These are phyloP conservation scores for Phytophthora boehmeriae DNA, from an alignment of 352 stramenopile genomes.

Conservation along the genomic window DNA sequence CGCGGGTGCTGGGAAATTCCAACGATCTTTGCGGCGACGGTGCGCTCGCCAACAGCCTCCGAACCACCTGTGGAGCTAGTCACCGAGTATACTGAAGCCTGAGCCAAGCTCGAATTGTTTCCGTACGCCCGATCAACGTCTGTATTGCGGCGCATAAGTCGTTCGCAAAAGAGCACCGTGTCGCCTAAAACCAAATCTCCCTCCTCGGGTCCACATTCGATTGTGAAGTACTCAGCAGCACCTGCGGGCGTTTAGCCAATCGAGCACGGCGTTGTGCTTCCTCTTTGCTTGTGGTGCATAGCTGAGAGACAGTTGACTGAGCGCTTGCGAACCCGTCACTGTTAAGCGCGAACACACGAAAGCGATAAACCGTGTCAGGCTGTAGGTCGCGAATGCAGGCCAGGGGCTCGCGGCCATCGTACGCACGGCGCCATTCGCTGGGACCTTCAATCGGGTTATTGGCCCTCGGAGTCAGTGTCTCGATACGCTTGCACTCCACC, in stretches of 20 bases:
- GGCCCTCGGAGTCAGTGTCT: slow-evolving; percentile 44
- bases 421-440: slow-evolving; percentile 73
- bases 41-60: slow-evolving; percentile 71
- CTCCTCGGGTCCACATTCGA: slow-evolving; percentile 67
- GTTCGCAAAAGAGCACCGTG: slow-evolving; percentile 92
- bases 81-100: slow-evolving; percentile 57
- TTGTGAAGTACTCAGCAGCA: slow-evolving; percentile 68
- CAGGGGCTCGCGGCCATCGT: slow-evolving; percentile 80
- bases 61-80: slow-evolving; percentile 36
- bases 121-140: slow-evolving; percentile 34
- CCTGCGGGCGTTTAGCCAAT: slow-evolving; percentile 39
- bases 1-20: slow-evolving; percentile 51
- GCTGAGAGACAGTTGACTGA: slow-evolving; percentile 81
- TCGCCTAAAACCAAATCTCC: slow-evolving; percentile 89
- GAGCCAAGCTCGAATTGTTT: slow-evolving; percentile 13
- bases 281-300: slow-evolving; percentile 75
- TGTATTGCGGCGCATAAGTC: slow-evolving; percentile 66
- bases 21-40: slow-evolving; percentile 69
- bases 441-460: slow-evolving; percentile 24
- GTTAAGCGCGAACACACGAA: slow-evolving; percentile 87
- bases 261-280: slow-evolving; percentile 54
- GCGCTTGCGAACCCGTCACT: slow-evolving; percentile 55
- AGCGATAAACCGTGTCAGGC: slow-evolving; percentile 83
- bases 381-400: slow-evolving; percentile 67
- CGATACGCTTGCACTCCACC: slow-evolving; percentile 79